These are phyloP conservation scores for Aspergillus tamarii DNA, from an alignment of 2,329 filamentous ascomycete genomes.

Conservation along the genomic window DNA sequence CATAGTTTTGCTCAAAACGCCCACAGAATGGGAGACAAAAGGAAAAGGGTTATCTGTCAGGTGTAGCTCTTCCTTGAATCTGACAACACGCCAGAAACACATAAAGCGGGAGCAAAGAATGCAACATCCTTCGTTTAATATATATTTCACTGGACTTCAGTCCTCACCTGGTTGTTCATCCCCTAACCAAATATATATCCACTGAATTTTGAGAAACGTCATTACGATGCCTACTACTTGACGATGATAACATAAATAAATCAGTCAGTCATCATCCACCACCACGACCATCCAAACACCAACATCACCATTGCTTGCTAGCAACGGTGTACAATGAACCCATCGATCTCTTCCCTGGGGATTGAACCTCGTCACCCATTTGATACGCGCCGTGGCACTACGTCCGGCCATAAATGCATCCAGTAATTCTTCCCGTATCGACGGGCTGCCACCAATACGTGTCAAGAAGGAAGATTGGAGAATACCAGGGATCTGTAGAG, in stretches of 20 bases:
- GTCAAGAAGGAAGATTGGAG: conserved; percentile 59
- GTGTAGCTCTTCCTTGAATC: no score
- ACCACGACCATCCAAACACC: conserved; percentile 81
- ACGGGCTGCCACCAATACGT: conserved; percentile 50
- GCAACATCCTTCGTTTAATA: background rate
- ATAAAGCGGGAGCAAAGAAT: background rate
- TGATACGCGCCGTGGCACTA: conserved; percentile 74
- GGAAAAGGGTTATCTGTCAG: no score
- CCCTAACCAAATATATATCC: no score
- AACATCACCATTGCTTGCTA: conserved; percentile 67
- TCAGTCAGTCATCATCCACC: conserved; percentile 62
- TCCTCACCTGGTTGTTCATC: no score
- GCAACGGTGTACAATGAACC: conserved; percentile 76
- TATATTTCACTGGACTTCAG: no score
- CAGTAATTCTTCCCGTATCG: conserved; percentile 57
- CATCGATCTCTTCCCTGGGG: conserved; percentile 67
- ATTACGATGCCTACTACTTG: background rate
- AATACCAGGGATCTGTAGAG: conserved; percentile 68
- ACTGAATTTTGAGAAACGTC: background rate
- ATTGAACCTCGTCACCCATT: conserved; percentile 63
- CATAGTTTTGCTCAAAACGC: no score
- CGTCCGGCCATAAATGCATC: conserved; percentile 69
- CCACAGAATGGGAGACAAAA: no score
- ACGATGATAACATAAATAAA: background rate
- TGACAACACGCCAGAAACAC: background rate